Base-by-base conservation (phyloP, 805 yeast genomes). In the Candida glaebosa region DNA sequence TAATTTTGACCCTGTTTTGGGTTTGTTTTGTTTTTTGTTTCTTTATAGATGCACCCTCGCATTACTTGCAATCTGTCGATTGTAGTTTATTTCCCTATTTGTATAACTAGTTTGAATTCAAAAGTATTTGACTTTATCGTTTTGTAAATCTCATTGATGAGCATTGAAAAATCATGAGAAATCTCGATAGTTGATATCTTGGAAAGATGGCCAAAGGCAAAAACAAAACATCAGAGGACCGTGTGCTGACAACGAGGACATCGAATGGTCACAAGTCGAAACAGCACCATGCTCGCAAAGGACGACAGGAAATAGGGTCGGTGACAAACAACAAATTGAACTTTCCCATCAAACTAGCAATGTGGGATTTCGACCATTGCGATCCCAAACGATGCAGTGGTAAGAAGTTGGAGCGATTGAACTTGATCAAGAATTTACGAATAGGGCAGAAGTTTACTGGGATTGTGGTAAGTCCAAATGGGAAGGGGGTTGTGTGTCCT, bases 281-380 rank as follows among this genome's bases (percentile, higher is more conserved):
- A 49, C 75, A 71, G 22, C 76, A 75, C 42, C 79, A 75, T 43
- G 71, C 67, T 38, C 69, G 58, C 40, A 61, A 50, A 33, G 69
- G 64, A 17, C 51, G 64, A 34, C 66, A 56, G 42, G 73, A 69
- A 44, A 43, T 45, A 1, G 67, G 65, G 2, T 52, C 55, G 10
- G 40, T 51, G 47, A 41, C 51, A 49, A 5, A 40, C 46, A 7
- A 40, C 37, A 17, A 45, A 40, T 25, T 53, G 40, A 51, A 52
- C 37, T 86, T 87, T 56, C 96, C 95, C 1, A 83, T 84, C 25
- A 89, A 87, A 55, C 61, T 90, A 47, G 97, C 96, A 14, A 91
- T 91, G 99, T 91, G 99, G 96, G 99, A 93, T 61, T 93, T 93
- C 57, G 96, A 90, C 50, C 99, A 93, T 58, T 93, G 99, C 67